Conservation (phyloP, 257 asterid species). For the Nicotiana knightiana region DNA sequence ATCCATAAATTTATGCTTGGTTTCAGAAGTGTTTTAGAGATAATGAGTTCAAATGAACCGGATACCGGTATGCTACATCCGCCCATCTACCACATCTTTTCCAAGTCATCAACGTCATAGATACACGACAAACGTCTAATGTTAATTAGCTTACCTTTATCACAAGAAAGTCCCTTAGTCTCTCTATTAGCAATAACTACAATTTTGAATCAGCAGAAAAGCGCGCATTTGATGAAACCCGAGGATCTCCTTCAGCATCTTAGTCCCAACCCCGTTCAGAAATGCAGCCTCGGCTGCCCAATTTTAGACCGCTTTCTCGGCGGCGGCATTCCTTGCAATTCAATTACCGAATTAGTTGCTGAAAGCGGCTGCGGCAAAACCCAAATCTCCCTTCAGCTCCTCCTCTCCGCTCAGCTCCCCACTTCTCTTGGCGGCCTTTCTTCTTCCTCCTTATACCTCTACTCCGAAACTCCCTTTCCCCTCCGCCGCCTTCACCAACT, state of each 20-base stretch:
- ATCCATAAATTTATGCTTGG: too few relatives aligned
- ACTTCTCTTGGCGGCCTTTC: conserved; percentile 65
- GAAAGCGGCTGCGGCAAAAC: conserved; percentile 95
- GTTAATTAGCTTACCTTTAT: too few relatives aligned
- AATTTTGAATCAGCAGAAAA: neutral
- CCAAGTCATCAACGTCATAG: too few relatives aligned
- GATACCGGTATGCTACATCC: too few relatives aligned
- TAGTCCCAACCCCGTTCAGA: conserved; percentile 34
- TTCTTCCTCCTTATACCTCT: conserved; percentile 75
- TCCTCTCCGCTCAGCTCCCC: conserved; percentile 79
- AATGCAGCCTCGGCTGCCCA: conserved; percentile 60
- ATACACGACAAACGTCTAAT: too few relatives aligned
- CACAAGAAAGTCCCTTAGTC: too few relatives aligned
- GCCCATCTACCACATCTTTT: too few relatives aligned
- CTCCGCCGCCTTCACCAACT: conserved; percentile 75
- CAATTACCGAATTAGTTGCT: conserved; percentile 81
- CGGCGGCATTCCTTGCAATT: conserved; percentile 80
- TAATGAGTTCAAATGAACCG: too few relatives aligned
- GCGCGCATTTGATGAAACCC: conserved; percentile 31
- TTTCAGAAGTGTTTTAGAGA: too few relatives aligned
- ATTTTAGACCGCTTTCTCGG: conserved; percentile 57
- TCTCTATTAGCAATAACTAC: too few relatives aligned
- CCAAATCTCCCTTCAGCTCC: conserved; percentile 85
- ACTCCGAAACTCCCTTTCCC: conserved; percentile 85
- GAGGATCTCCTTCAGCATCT: conserved; percentile 58